Conservation (phyloP, 441 rosid species). For the Populus hybrid region DNA sequence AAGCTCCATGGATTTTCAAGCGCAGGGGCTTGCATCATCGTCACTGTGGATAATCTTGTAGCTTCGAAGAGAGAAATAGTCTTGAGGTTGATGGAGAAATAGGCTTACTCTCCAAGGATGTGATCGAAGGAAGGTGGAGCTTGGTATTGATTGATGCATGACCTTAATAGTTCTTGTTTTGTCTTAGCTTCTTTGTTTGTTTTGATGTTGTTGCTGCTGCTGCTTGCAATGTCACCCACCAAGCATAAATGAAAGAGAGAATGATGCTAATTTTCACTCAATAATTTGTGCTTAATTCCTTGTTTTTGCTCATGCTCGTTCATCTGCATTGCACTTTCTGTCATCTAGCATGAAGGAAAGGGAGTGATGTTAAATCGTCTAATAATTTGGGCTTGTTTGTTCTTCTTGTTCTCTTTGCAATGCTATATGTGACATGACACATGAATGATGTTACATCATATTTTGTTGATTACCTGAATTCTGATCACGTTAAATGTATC, state of each 20-base stretch:
- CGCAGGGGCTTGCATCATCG: conserved; percentile 3
- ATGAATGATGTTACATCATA: not conserved
- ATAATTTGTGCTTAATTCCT: not conserved
- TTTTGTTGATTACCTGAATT: not conserved
- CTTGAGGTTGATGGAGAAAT: conserved; percentile 13
- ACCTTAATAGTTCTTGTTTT: not conserved
- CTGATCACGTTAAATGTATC: not conserved
- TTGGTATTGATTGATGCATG: conserved; percentile 17
- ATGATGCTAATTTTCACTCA: not conserved
- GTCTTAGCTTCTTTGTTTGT: not conserved
- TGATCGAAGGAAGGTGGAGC: not conserved
- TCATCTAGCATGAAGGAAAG: not conserved
- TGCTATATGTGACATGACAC: not conserved
- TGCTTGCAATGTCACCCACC: not conserved
- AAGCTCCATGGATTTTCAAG: not conserved
- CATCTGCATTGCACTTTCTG: not conserved
- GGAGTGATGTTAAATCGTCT: not conserved
- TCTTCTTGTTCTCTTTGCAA: not conserved
- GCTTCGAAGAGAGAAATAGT: not conserved
- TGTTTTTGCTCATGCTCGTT: not conserved
- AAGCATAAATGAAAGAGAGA: not conserved
- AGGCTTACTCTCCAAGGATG: not conserved
- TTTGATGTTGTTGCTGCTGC: not conserved
- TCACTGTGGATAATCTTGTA: not conserved
- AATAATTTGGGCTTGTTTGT: not conserved